Conservation (phyloP, 345 rosid species). For the Populus pruinosa region DNA sequence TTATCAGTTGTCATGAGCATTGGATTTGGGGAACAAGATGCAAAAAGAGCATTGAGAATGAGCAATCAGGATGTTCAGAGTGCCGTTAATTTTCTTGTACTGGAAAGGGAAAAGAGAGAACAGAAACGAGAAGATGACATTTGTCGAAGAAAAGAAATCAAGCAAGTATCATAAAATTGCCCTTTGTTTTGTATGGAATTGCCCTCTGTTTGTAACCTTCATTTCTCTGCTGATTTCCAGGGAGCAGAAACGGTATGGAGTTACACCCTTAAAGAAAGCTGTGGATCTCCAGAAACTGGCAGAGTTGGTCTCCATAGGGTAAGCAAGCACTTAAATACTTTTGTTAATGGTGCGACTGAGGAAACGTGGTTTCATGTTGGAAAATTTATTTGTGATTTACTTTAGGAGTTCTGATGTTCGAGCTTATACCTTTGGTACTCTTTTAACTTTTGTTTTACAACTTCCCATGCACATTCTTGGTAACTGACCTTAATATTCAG, state of each 20-base stretch:
- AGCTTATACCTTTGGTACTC: not conserved
- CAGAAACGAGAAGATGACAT: constrained; percentile 51
- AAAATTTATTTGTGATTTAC: not conserved
- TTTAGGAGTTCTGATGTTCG: not conserved
- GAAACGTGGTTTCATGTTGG: not conserved
- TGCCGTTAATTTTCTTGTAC: constrained; percentile 73
- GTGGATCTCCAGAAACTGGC: constrained; percentile 69
- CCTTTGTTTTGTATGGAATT: not conserved
- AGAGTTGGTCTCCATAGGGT: constrained; percentile 71
- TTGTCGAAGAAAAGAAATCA: constrained; percentile 51
- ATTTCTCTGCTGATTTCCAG: constrained; percentile 38
- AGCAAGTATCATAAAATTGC: constrained; percentile 28
- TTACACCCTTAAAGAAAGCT: constrained; percentile 73
- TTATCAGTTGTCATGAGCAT: constrained; percentile 74
- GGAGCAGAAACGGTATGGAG: constrained; percentile 83
- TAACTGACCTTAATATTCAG: not conserved
- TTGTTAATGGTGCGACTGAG: not conserved
- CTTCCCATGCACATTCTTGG: not conserved
- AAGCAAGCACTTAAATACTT: constrained; percentile 16
- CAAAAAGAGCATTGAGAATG: constrained; percentile 78
- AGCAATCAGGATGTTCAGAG: constrained; percentile 67
- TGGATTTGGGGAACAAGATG: constrained; percentile 77
- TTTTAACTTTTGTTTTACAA: not conserved
- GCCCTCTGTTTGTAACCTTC: constrained; percentile 4
- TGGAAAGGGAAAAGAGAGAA: constrained; percentile 61